Conservation (phyloP, 2,329 filamentous ascomycete genomes). For the Annulohypoxylon truncatum region DNA sequence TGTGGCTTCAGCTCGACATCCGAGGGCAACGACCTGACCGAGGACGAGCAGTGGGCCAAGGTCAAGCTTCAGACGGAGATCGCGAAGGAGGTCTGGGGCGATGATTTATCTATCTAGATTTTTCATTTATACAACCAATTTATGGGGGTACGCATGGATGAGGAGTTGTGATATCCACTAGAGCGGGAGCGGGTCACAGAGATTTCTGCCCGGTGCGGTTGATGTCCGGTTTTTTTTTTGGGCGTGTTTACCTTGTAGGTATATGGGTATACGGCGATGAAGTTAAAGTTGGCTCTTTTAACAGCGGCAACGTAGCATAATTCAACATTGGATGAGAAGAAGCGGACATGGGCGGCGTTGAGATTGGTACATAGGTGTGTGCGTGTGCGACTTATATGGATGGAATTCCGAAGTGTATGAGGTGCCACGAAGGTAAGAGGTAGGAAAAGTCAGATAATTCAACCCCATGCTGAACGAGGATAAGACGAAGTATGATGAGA, state of each 20-base stretch:
- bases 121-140: not conserved
- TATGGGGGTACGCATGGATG: not conserved
- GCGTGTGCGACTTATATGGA: not conserved
- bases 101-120: constrained; percentile 52
- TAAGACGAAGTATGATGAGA: not conserved
- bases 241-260: not conserved
- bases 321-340: not conserved
- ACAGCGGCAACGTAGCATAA: constrained; percentile 21
- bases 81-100: constrained; percentile 67
- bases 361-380: too few species aligned
- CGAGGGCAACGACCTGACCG: constrained; percentile 66
- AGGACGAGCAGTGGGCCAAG: constrained; percentile 70
- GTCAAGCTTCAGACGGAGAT: constrained; percentile 65
- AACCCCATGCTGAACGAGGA: not conserved
- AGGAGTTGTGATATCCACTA: not conserved
- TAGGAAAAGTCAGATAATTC: not conserved
- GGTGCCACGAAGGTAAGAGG: not conserved
- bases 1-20: constrained; percentile 68
- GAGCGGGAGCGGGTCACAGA: not conserved
- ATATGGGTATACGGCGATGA: not conserved
- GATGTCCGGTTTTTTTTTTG: not conserved
- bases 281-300: constrained; percentile 25
- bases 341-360: not conserved
- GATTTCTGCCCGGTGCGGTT: not conserved
- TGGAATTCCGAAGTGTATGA: not conserved